Conservation (phyloP, 371 early-diverging fungal species). For the Zychaea mexicana region DNA sequence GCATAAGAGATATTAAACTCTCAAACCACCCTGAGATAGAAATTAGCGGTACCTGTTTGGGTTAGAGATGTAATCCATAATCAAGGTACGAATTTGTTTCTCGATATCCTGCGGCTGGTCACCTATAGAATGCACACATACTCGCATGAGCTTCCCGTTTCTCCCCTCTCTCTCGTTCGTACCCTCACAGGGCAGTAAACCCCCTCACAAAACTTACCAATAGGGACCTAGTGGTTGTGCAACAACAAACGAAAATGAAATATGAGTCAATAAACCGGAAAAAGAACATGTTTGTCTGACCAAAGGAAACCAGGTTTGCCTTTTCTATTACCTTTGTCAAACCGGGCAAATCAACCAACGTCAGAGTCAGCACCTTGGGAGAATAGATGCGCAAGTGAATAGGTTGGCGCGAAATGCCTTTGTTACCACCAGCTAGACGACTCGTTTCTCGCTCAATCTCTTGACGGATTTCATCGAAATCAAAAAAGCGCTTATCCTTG, state of each 20-base stretch:
- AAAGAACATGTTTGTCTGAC: neutral
- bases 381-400: slow-evolving; percentile 90
- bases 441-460: slow-evolving; percentile 93
- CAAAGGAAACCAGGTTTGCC: neutral
- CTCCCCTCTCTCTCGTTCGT: neutral
- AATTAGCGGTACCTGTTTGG: slow-evolving; percentile 67
- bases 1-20: neutral
- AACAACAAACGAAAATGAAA: neutral
- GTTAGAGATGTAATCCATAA: slow-evolving; percentile 85
- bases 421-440: slow-evolving; percentile 85
- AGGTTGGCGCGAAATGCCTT: slow-evolving; percentile 83
- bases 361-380: slow-evolving; percentile 86
- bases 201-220: slow-evolving; percentile 8
- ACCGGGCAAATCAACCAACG: slow-evolving; percentile 94
- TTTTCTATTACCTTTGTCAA: slow-evolving; percentile 73
- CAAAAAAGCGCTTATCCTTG: slow-evolving; percentile 75
- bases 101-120: slow-evolving; percentile 92
- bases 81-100: slow-evolving; percentile 80
- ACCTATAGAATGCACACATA: slow-evolving; percentile 42
- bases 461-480: slow-evolving; percentile 81
- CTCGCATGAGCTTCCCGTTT: neutral
- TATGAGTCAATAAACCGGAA: neutral
- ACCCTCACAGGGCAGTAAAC: no score
- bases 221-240: slow-evolving; percentile 12
- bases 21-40: no score